Base-by-base conservation (phyloP, 192 early-diverging fungal genomes). In the Backusella parvicylindrica region DNA sequence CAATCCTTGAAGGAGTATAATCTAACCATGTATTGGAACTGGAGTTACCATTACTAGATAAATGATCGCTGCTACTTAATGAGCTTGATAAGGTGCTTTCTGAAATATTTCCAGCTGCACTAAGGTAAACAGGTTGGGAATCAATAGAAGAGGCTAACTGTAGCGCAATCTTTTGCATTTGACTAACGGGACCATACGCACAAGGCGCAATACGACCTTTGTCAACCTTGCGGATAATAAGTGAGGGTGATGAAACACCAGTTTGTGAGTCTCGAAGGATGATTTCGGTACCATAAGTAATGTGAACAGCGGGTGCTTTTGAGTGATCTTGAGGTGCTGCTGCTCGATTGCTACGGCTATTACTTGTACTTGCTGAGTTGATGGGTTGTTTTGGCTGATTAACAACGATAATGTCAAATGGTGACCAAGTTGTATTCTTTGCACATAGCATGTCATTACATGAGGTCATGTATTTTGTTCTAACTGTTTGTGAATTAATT, bases 401-500 rank as follows among this genome's bases (percentile, higher is more conserved):
- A 9, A 86, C 79, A 41, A 89, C 81, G 13, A 79, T 79, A 15
- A 91, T 85, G n/a, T 84, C 74, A 69, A 91, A 91, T 0, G 89
- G 76, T 26, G 89, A 85, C 89, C 89, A 91, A 33, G 84, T 80
- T 13, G 85, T 82, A 70, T 86, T 89, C 67, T 86, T 87, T 32
- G 88, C 89, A 68, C 89, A 89, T 33, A 90, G 70, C 68, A 80
- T 83, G 75, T 82, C 74, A 65, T 85, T 81, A 73, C 90, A 85
- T 7, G 91, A 87, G 31, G 87, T 87, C 81, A 96, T 90, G 75
- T 92, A 96, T 75, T 95, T 92, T 38, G 96, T 96, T 66, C 90
- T 87, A 67, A 93, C 92, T 0, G 93, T 96, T 87, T 98, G 96
- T 8, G 95, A 94, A 78, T 93, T 95, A 72, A 95, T 91, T 74